Evolutionary conservation across 2,329 filamentous ascomycete species (phyloP), one percentile per base, ranked within the genome.

Genomic region (Fusarium drepaniforme): DNA sequence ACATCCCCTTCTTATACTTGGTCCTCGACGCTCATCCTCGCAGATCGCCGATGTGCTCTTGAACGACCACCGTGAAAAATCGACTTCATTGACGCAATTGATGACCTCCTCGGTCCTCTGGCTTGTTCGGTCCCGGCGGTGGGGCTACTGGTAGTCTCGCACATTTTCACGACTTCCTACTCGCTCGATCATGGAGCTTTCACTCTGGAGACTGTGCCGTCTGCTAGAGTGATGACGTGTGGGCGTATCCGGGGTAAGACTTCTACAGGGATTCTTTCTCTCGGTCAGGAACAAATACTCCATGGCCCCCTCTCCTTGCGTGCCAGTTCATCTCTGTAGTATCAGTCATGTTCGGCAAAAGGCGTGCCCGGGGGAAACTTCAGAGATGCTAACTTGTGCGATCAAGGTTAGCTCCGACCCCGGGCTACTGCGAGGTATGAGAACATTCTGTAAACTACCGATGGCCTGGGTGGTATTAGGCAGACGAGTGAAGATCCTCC

Each of bases 61-160:
- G 16, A 44, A 21, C n/a, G 11, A 28, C 33, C 38, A 23, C 42
- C n/a, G 21, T 23, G 49, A 63, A 66, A 35, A 37, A 13, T 25
- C 35, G 23, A 68, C 44, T 70, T 66, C 64, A 63, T 77, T 76
- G 71, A 79, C 67, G 75, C 75, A 75, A 78, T 73, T 56, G 56
- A 77, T 71, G 25, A 61, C 67, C 44, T 30, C 57, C 18, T 30
- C 15, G 18, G 56, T 60, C 40, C 12, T 23, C 16, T 35, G 21
- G 30, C 21, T 57, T 18, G 15, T 49, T 66, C 16, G 28, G 9
- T 42, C 8, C 44, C 16, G 40, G 15, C 28, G n/a, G 66, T 49
- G 35, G 44, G 64, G 11, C 51, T 61, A 18, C 30, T 49, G 33
- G 66, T 16, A 62, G 57, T 42, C 18, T 21, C 57, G 28, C 64